Percentiles rank a stretch among this genome's conserved stretches.
Conservation (phyloP, 2,329 filamentous ascomycete genomes). For the Septoria petroselini region DNA sequence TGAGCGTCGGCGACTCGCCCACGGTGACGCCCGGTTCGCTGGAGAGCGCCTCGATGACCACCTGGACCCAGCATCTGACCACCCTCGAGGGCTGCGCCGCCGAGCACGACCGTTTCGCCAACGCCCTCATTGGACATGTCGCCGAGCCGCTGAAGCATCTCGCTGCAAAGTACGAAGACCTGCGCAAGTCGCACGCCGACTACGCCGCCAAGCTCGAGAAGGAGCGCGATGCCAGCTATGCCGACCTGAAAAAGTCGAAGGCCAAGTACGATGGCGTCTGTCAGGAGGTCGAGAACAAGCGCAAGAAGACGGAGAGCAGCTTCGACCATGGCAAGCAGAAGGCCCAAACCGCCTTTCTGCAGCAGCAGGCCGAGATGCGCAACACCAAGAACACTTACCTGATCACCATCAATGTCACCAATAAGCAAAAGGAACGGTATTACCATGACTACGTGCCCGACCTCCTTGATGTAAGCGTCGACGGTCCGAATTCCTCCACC, state of each 20-base stretch:
- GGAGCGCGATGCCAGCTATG: constrained; percentile 80
- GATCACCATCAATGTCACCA: constrained; percentile 92
- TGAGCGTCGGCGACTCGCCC: constrained; percentile 92
- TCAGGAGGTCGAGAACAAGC: constrained; percentile 88
- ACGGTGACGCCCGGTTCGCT: constrained; percentile 91
- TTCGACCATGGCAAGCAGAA: constrained; percentile 84
- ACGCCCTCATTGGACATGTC: constrained; percentile 72
- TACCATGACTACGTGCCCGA: constrained; percentile 97
- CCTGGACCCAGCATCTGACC: constrained; percentile 90
- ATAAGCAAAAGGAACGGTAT: constrained; percentile 96
- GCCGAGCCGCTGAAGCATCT: constrained; percentile 82
- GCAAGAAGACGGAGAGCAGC: constrained; percentile 92
- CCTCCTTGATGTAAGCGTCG: constrained; percentile 69
- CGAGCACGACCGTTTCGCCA: constrained; percentile 83
- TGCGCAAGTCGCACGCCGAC: constrained; percentile 86
- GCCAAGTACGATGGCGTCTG: constrained; percentile 88
- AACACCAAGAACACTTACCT: constrained; percentile 98
- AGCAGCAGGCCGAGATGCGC: constrained; percentile 91
- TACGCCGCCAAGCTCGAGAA: constrained; percentile 85
- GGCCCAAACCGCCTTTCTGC: constrained; percentile 85
- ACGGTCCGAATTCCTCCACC: not conserved
- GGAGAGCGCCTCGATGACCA: constrained; percentile 93
- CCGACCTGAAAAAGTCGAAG: constrained; percentile 85
- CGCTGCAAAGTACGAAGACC: constrained; percentile 75
- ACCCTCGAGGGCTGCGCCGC: constrained; percentile 83